Evolutionary conservation across 306 rosid genomes (phyloP).

Genomic region (Clitoria ternatea): DNA sequence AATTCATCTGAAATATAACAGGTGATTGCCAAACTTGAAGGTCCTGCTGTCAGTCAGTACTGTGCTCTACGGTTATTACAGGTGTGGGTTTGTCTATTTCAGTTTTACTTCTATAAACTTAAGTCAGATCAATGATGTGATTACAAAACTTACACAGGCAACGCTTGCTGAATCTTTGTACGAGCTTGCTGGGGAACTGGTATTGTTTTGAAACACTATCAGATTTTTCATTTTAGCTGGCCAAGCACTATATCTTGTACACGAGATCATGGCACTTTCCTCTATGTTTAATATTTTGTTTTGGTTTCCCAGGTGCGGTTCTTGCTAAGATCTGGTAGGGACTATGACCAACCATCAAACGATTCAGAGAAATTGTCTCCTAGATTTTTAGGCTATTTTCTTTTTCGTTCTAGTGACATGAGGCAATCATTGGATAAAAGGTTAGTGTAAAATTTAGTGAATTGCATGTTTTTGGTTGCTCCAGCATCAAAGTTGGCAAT

Average conservation of each 20-base stretch:
- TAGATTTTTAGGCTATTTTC: slow-evolving; percentile 85
- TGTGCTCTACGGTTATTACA: slow-evolving; percentile 87
- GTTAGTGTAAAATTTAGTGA: slow-evolving; percentile 31
- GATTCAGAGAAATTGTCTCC: slow-evolving; percentile 79
- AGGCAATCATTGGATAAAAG: slow-evolving; percentile 74
- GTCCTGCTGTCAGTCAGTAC: slow-evolving; percentile 96
- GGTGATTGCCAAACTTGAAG: slow-evolving; percentile 99
- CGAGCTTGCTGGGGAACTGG: slow-evolving; percentile 99
- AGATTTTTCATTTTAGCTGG: slow-evolving; percentile 10
- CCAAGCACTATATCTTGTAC: slow-evolving; percentile 16
- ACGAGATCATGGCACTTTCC: slow-evolving; percentile 14
- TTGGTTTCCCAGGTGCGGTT: slow-evolving; percentile 76
- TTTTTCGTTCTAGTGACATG: slow-evolving; percentile 62
- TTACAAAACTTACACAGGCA: slow-evolving; percentile 57
- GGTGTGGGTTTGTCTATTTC: slow-evolving; percentile 37
- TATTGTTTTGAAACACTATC: slow-evolving; percentile 23
- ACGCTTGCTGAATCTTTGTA: slow-evolving; percentile 94
- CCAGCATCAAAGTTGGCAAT: background rate
- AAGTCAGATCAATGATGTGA: slow-evolving; percentile 21
- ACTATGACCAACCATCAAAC: slow-evolving; percentile 61
- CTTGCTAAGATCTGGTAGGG: slow-evolving; percentile 95
- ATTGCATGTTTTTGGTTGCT: slow-evolving; percentile 17
- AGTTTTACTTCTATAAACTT: background rate
- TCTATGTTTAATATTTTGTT: slow-evolving; percentile 13
- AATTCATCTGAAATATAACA: slow-evolving; percentile 36